phyloP scores from a whole-genome alignment of 805 yeast species.

The Kodamaea neixiangensis region DNA sequence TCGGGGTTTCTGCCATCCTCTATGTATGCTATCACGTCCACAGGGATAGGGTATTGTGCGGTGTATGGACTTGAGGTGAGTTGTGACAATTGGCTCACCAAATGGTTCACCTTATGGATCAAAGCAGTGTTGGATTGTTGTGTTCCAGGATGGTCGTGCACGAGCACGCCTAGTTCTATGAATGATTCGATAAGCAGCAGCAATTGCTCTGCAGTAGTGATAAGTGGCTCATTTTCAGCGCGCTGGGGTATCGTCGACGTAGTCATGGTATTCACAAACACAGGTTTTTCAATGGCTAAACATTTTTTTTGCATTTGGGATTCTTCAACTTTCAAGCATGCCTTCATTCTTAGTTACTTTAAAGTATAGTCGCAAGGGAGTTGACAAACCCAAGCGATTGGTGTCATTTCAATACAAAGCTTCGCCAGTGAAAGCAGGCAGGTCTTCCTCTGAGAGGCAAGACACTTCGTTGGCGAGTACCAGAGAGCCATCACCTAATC shows the following conservation, averaged over 20 bases:
- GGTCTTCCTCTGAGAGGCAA: neutral
- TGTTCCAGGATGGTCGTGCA: slow-evolving; percentile 92
- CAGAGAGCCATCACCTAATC: neutral
- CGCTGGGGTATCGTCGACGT: slow-evolving; percentile 21
- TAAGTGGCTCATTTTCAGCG: slow-evolving; percentile 25
- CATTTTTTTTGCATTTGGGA: neutral
- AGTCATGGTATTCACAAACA: slow-evolving; percentile 18
- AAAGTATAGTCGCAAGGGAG: slow-evolving; percentile 6
- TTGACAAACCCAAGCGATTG: slow-evolving; percentile 6
- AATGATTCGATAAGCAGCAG: slow-evolving; percentile 61
- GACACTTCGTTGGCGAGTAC: neutral
- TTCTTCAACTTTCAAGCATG: slow-evolving; percentile 1
- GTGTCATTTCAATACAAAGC: slow-evolving; percentile 8
- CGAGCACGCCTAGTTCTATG: slow-evolving; percentile 85
- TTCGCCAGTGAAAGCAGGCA: neutral
- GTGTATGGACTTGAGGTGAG: slow-evolving; percentile 35
- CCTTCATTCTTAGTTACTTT: slow-evolving; percentile 7
- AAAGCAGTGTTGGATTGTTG: slow-evolving; percentile 64
- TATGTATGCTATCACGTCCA: slow-evolving; percentile 86
- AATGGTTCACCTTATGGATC: slow-evolving; percentile 44
- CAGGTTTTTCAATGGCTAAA: neutral
- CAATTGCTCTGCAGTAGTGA: slow-evolving; percentile 25
- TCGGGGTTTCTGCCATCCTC: slow-evolving; percentile 98
- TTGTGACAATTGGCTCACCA: slow-evolving; percentile 36
- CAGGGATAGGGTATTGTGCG: slow-evolving; percentile 56